Base-by-base conservation (phyloP, 2,329 filamentous ascomycete genomes). In the Pseudonectria foliicola region DNA sequence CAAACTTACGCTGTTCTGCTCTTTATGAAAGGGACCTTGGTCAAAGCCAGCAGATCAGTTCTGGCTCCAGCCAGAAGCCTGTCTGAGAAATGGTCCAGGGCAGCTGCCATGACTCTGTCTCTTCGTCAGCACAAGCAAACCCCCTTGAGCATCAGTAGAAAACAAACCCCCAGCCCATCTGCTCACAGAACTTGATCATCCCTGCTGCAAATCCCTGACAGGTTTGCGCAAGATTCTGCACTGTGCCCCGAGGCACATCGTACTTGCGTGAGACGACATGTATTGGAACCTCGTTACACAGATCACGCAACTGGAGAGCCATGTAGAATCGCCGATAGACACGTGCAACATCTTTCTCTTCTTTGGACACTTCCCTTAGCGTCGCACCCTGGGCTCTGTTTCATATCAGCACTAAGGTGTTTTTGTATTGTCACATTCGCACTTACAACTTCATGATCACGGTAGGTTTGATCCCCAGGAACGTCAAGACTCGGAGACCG, bases 171-270 rank as follows among this genome's bases (percentile, higher is more conserved):
- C 82, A 87, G 3, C 72, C 77, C 83, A 89, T 86, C 13, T 76
- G 71, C 45, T 85, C 71, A 52, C 83, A 88, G 51, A 88, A 88
- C 45, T 84, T 86, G 40, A 88, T 76, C 68, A 87, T 85, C 4
- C 82, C 82, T 2, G 81, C 80, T 4, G 82, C 84, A 50, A 88
- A 89, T 0, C 84, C 84, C 44, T 86, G 78, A 45, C 83, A 87
- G 2, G 79, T 82, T 48, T 86, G 82, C 3, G 82, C 75, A 2
- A 88, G 66, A 13, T 70, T 83, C 56, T 89, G 84, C 10, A 88
- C 75, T 5, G 73, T 70, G 2, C 83, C 84, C 13, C 84, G 73
- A 7, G 82, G 77, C 39, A 77, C 75, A 41, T 77, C 73, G 53
- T 85, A 89, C 52, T 84, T 85, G 12, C 68, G 67, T 16, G 83